Evolutionary conservation across 2,329 filamentous ascomycete genomes (phyloP).

Genomic region (Ophiostoma pallidulum): DNA sequence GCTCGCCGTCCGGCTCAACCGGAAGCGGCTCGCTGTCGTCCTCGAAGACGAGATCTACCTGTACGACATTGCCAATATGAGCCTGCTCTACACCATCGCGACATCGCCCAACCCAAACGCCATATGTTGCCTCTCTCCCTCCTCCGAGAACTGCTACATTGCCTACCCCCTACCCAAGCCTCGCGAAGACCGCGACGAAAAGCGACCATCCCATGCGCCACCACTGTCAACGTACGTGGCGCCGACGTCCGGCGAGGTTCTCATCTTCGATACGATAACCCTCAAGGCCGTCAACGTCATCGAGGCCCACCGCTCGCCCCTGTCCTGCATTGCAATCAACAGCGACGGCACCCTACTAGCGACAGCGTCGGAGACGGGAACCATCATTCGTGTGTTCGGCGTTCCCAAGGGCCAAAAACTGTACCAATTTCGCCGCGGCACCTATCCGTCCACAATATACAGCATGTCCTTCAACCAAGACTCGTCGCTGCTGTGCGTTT

Average conservation of each 20-base stretch:
- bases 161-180: constrained; percentile 81
- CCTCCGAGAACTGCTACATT: constrained; percentile 91
- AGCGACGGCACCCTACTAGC: constrained; percentile 85
- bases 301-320: constrained; percentile 83
- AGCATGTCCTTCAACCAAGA: constrained; percentile 98
- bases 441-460: constrained; percentile 91
- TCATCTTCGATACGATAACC: constrained; percentile 84
- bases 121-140: constrained; percentile 86
- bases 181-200: constrained; percentile 48
- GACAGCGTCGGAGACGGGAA: constrained; percentile 94
- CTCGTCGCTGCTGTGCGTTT: constrained; percentile 87
- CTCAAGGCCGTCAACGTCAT: constrained; percentile 92
- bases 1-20: constrained; percentile 83
- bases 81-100: constrained; percentile 80
- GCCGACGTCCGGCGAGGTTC: constrained; percentile 81
- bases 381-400: constrained; percentile 92
- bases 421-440: constrained; percentile 91
- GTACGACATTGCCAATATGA: constrained; percentile 99
- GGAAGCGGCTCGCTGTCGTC: constrained; percentile 86
- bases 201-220: constrained; percentile 71
- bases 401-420: constrained; percentile 86
- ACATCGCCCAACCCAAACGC: constrained; percentile 89
- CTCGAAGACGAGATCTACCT: constrained; percentile 95
- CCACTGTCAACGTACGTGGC: constrained; percentile 68
- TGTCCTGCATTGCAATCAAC: constrained; percentile 86